Evolutionary conservation across 2,329 filamentous ascomycete species (phyloP).

Genomic region (Alternaria sp.): DNA sequence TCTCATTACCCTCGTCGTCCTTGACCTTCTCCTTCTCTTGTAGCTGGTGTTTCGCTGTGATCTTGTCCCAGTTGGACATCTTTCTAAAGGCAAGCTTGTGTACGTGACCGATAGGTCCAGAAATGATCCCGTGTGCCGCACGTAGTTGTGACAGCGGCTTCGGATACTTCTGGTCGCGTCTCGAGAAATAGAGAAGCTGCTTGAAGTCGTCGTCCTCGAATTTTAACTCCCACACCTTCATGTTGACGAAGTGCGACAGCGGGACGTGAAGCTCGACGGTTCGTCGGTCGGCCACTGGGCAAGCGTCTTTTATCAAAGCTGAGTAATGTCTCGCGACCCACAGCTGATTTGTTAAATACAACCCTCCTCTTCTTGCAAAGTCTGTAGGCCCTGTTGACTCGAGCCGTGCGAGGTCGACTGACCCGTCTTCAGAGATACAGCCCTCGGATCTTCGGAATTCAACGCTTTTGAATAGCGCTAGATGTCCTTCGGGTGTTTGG

Average conservation of each 20-base stretch:
- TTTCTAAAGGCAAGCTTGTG: neutral
- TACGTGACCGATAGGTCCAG: neutral
- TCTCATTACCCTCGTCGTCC: neutral
- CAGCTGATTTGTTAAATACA: conserved; percentile 10
- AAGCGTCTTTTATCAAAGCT: neutral
- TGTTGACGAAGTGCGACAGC: neutral
- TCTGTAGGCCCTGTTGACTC: neutral
- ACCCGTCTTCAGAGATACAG: neutral
- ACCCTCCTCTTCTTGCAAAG: neutral
- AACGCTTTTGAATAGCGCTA: neutral
- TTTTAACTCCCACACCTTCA: conserved; percentile 6
- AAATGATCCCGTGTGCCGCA: neutral
- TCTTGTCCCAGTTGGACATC: neutral
- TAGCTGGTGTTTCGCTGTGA: neutral
- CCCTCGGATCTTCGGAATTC: neutral
- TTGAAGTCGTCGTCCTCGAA: neutral
- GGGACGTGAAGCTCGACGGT: conserved; percentile 8
- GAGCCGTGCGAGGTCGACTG: neutral
- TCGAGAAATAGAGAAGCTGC: neutral
- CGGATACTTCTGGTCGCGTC: neutral
- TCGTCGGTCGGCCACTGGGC: neutral
- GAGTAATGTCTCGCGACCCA: conserved; percentile 4
- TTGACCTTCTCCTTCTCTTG: neutral
- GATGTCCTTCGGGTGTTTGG: neutral
- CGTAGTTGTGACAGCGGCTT: neutral